These are phyloP conservation scores for Boletus reticulatus DNA, from an alignment of 768 basidiomycete genomes.

Conservation along the genomic window DNA sequence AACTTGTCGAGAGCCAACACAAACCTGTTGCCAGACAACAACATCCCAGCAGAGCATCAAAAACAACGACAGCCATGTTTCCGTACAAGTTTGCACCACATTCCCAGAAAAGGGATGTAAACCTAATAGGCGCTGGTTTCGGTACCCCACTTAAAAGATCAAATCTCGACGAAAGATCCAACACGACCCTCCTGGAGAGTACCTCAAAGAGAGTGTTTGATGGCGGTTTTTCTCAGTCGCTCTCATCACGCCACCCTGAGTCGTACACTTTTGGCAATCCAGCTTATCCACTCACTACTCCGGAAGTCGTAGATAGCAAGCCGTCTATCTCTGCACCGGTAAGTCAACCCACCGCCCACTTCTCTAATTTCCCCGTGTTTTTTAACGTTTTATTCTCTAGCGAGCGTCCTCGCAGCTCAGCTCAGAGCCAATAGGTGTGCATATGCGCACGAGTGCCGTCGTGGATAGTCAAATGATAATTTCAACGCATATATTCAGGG, in stretches of 20 bases:
- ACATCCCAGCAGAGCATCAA: too few relatives aligned
- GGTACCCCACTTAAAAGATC: slow-evolving; percentile 7
- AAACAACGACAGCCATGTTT: slow-evolving; percentile 6
- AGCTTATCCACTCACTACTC: neutral
- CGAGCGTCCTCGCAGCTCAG: slow-evolving; percentile 6
- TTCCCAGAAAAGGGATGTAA: slow-evolving; percentile 9
- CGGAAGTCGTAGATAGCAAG: slow-evolving; percentile 7
- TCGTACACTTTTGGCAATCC: slow-evolving; percentile 7
- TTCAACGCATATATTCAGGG: slow-evolving; percentile 17
- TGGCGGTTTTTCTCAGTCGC: slow-evolving; percentile 2
- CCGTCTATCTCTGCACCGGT: slow-evolving; percentile 4
- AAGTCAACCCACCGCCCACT: neutral
- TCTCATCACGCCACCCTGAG: slow-evolving; percentile 13
- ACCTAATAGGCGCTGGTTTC: slow-evolving; percentile 2
- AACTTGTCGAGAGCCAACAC: neutral
- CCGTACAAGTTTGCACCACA: slow-evolving; percentile 19
- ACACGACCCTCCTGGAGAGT: slow-evolving; percentile 7
- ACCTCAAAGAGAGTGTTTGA: slow-evolving; percentile 5
- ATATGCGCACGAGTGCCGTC: slow-evolving; percentile 12
- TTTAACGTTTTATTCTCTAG: neutral
- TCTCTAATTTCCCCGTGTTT: neutral
- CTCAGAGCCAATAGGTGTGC: slow-evolving; percentile 22
- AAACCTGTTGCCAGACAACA: neutral
- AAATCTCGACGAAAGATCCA: slow-evolving; percentile 3
- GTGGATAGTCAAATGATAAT: neutral